phyloP scores from a whole-genome alignment of 176 grass and related monocot genomes.

The Lolium perenne region DNA sequence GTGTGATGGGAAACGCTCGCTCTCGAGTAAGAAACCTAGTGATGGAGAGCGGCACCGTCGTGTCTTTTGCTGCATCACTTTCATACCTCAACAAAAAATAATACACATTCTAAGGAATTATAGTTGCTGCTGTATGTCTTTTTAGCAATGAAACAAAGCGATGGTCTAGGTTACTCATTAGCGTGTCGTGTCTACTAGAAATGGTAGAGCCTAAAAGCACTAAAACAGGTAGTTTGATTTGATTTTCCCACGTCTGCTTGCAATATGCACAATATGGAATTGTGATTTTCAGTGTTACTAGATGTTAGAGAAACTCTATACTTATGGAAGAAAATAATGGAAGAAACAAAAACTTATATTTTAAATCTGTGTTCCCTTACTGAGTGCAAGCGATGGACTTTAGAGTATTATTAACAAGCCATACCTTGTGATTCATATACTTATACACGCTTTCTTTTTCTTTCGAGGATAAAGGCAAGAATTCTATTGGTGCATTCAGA shows the following conservation, averaged over 20 bases:
- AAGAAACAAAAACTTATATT: neutral
- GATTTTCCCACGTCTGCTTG: neutral
- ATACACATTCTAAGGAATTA: neutral
- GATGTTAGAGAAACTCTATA: neutral
- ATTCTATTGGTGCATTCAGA: neutral
- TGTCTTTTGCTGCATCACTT: neutral
- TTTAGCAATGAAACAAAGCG: neutral
- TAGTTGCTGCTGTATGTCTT: neutral
- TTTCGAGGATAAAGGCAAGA: slow-evolving; percentile 39
- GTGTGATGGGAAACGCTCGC: neutral
- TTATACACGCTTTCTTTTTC: slow-evolving; percentile 16
- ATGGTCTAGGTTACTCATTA: neutral
- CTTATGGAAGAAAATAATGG: neutral
- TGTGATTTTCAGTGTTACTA: neutral
- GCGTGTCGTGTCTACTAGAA: neutral
- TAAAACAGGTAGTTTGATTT: neutral
- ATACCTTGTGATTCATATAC: slow-evolving; percentile 19
- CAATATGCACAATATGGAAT: neutral
- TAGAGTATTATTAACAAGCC: neutral
- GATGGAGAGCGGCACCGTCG: neutral
- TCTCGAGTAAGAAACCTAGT: neutral
- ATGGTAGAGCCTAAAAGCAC: neutral
- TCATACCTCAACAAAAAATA: neutral
- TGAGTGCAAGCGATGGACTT: neutral
- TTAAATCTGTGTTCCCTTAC: neutral